Evolutionary conservation across 2,329 filamentous ascomycete genomes (phyloP).

Genomic region (Cercospora sp.): DNA sequence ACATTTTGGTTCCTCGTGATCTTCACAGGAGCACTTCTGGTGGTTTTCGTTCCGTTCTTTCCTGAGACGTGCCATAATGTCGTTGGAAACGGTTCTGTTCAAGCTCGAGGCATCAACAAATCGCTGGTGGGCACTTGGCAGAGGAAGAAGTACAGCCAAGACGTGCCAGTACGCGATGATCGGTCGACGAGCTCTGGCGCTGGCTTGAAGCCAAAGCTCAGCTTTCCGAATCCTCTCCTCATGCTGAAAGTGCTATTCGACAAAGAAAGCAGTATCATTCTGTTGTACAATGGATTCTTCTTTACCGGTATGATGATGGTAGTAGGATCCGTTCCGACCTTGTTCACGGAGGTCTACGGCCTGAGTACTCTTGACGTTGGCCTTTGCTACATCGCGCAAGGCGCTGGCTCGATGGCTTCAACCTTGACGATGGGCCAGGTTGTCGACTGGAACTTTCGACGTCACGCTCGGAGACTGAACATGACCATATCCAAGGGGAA

Average conservation of each 20-base stretch:
- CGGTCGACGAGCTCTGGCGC: slow-evolving; percentile 9
- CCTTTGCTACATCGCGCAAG: slow-evolving; percentile 39
- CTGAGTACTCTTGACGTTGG: slow-evolving; percentile 35
- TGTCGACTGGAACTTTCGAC: slow-evolving; percentile 73
- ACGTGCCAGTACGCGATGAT: slow-evolving; percentile 12
- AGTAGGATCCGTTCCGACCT: slow-evolving; percentile 48
- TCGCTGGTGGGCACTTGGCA: slow-evolving; percentile 34
- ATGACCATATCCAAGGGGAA: slow-evolving; percentile 62
- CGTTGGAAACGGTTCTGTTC: slow-evolving; percentile 42
- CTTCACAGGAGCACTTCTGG: slow-evolving; percentile 39
- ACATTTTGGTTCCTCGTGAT: slow-evolving; percentile 49
- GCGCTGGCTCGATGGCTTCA: slow-evolving; percentile 42
- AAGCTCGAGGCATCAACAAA: slow-evolving; percentile 30
- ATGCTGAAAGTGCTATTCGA: slow-evolving; percentile 41
- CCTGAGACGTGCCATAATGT: slow-evolving; percentile 46
- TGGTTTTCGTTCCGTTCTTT: slow-evolving; percentile 36
- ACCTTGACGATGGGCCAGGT: slow-evolving; percentile 54
- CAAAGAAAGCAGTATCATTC: slow-evolving; percentile 27
- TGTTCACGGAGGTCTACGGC: slow-evolving; percentile 40
- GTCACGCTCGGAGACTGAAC: slow-evolving; percentile 62
- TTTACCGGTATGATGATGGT: slow-evolving; percentile 54
- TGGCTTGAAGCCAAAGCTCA: slow-evolving; percentile 13
- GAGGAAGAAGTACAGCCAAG: slow-evolving; percentile 21
- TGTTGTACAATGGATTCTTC: slow-evolving; percentile 36
- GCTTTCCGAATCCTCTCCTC: slow-evolving; percentile 45